phyloP scores from a whole-genome alignment of 1,284 basidiomycete genomes.

The Cutaneotrichosporon daszewskae region DNA sequence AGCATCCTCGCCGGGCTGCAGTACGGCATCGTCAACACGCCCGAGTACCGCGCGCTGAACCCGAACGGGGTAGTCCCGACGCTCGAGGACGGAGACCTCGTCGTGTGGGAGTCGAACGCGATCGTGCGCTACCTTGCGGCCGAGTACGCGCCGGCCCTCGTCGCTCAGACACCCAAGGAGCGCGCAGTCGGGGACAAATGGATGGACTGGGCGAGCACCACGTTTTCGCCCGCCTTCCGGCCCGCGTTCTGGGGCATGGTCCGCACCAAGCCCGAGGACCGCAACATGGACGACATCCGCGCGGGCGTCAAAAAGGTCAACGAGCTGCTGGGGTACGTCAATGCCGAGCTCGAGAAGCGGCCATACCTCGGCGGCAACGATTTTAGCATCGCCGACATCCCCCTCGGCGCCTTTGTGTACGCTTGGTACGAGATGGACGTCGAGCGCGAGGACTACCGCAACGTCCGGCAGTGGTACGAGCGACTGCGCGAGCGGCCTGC shows the following conservation, averaged over 20 bases:
- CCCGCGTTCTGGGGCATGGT: slow-evolving; percentile 7
- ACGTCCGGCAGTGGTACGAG: slow-evolving; percentile 8
- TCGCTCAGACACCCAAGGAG: not conserved
- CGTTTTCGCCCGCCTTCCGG: not conserved
- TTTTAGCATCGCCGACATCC: slow-evolving; percentile 11
- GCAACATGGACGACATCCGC: slow-evolving; percentile 3
- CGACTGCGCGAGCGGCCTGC: slow-evolving; percentile 5
- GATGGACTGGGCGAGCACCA: slow-evolving; percentile 11
- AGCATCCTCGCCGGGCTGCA: slow-evolving; percentile 3
- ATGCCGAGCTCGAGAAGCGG: slow-evolving; percentile 7
- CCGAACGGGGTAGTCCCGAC: slow-evolving; percentile 11
- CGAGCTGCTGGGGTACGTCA: slow-evolving; percentile 1
- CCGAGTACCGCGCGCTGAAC: slow-evolving; percentile 11
- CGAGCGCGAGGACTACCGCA: not conserved
- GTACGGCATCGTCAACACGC: slow-evolving; percentile 6
- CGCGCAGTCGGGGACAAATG: slow-evolving; percentile 7
- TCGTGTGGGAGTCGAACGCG: slow-evolving; percentile 13
- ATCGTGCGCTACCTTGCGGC: slow-evolving; percentile 15
- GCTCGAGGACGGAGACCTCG: slow-evolving; percentile 10
- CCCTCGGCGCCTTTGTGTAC: slow-evolving; percentile 9
- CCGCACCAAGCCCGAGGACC: slow-evolving; percentile 6
- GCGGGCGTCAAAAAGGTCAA: not conserved
- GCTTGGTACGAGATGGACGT: slow-evolving; percentile 10
- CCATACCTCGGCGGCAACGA: slow-evolving; percentile 3
- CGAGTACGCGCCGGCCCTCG: slow-evolving; percentile 1